Percentiles rank a stretch among this genome's conserved stretches.
phyloP scores from a whole-genome alignment of 768 basidiomycete species.

The Asterophora lycoperdoides region DNA sequence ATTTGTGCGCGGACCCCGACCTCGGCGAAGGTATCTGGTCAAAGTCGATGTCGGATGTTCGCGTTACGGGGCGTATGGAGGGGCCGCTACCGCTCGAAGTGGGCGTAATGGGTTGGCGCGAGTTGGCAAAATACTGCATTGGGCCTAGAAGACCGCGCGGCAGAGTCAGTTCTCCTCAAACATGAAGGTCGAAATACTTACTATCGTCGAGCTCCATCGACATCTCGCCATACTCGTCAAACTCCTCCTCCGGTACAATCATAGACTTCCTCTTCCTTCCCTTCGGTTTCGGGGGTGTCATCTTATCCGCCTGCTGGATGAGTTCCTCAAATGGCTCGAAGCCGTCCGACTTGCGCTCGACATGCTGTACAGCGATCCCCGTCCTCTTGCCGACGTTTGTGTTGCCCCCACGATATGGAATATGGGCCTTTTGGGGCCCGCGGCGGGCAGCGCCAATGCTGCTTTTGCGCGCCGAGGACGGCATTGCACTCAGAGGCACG shows the following conservation, averaged over 20 bases:
- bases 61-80: conserved; percentile 45
- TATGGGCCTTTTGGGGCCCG: conserved; percentile 59
- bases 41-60: conserved; percentile 54
- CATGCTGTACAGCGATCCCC: conserved; percentile 61
- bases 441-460: conserved; percentile 45
- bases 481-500: conserved; percentile 26
- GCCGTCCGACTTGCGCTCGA: conserved; percentile 73
- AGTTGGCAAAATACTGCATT: conserved; percentile 37
- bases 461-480: conserved; percentile 43
- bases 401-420: conserved; percentile 77
- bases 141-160: conserved; percentile 31
- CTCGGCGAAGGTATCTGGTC: conserved; percentile 62
- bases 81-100: conserved; percentile 33
- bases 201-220: conserved; percentile 77
- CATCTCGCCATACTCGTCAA: conserved; percentile 58
- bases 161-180: conserved; percentile 12
- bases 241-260: conserved; percentile 25
- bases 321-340: conserved; percentile 80
- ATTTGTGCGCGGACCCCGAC: conserved; percentile 26
- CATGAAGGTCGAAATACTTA: conserved; percentile 27
- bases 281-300: conserved; percentile 57
- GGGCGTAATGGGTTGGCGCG: conserved; percentile 39
- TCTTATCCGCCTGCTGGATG: conserved; percentile 62
- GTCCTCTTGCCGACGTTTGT: conserved; percentile 78
- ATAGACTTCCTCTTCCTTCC: conserved; percentile 45